Evolutionary conservation across 108 stramenopile species (phyloP).

Genomic region (Cylindrotheca fusiformis): DNA sequence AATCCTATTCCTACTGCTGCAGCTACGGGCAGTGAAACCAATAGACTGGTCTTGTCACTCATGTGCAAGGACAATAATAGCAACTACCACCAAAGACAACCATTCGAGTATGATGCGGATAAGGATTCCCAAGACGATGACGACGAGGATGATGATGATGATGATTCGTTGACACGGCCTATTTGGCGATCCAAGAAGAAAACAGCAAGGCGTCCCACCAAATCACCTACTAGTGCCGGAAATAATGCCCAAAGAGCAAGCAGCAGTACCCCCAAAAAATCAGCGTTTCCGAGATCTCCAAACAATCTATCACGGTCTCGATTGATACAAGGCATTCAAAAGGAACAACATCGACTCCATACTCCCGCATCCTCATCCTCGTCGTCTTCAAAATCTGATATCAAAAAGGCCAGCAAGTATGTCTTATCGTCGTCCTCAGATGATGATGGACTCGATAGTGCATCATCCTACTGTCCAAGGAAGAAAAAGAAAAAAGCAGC

Average conservation of each 20-base stretch:
- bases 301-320: not conserved
- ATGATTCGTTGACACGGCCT: not conserved
- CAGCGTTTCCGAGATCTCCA: not conserved
- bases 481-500: not conserved
- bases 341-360: too few species aligned
- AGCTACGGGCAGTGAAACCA: not conserved
- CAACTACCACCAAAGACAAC: too few species aligned
- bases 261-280: too few species aligned
- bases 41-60: too few species aligned
- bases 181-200: not conserved
- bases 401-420: not conserved
- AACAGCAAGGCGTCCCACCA: not conserved
- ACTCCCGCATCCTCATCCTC: not conserved
- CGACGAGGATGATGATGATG: not conserved
- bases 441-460: not conserved
- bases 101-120: not conserved
- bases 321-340: not conserved
- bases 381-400: not conserved
- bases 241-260: too few species aligned
- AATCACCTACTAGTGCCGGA: not conserved
- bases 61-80: too few species aligned
- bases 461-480: not conserved
- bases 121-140: too few species aligned
- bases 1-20: not conserved
- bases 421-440: not conserved